These are phyloP conservation scores for Cystoisospora suis DNA, from an alignment of 169 alveolate species.

Conservation along the genomic window DNA sequence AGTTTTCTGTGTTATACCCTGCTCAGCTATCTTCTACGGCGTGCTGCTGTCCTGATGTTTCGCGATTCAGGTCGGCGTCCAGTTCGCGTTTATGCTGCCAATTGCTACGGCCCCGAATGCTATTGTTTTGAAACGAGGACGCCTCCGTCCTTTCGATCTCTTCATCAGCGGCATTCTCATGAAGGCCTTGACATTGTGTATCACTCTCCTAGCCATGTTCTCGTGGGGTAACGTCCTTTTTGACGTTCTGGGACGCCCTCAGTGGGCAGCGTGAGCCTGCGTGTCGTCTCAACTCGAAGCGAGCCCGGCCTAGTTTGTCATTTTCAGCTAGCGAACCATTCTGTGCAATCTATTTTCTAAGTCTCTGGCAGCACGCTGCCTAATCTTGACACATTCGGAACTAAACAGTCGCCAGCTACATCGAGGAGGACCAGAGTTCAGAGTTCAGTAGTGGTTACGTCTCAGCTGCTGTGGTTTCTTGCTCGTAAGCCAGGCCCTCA, in stretches of 20 bases:
- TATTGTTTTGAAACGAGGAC: background rate
- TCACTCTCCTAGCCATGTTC: background rate
- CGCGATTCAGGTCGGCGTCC: background rate
- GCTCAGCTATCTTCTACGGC: background rate
- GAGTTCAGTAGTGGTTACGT: too few species aligned
- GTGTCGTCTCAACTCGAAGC: background rate
- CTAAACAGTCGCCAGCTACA: too few species aligned
- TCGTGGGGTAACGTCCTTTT: background rate
- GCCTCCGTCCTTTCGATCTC: background rate
- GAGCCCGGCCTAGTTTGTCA: too few species aligned
- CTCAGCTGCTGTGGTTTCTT: too few species aligned
- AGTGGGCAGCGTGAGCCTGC: background rate
- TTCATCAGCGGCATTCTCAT: background rate
- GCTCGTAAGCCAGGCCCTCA: too few species aligned
- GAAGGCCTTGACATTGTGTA: background rate
- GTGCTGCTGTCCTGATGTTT: background rate
- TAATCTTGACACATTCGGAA: too few species aligned
- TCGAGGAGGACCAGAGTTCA: too few species aligned
- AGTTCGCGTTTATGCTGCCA: constrained; percentile 33
- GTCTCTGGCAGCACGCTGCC: too few species aligned
- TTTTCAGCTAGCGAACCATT: too few species aligned
- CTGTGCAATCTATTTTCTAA: too few species aligned
- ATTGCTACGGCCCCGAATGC: constrained; percentile 25
- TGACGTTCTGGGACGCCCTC: background rate
- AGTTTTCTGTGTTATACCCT: background rate